These are phyloP conservation scores for Orbilia javanica DNA, from an alignment of 2,329 filamentous ascomycete genomes.

Conservation along the genomic window DNA sequence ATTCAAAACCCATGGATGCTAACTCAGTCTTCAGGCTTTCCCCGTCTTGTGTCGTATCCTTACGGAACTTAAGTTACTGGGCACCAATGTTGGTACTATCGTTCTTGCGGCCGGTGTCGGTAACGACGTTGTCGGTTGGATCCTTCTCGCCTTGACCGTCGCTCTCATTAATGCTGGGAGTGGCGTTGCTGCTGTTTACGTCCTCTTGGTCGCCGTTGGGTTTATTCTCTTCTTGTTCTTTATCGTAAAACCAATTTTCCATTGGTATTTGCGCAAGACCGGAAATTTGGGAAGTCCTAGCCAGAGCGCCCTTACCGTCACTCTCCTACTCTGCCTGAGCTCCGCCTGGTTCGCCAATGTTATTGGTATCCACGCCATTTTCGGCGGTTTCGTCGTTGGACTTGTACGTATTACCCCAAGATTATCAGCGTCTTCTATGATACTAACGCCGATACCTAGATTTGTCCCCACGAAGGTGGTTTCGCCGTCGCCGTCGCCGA, in stretches of 20 bases:
- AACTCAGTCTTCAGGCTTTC: conserved; percentile 71
- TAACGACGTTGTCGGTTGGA: conserved; percentile 92
- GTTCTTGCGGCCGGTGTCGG: conserved; percentile 90
- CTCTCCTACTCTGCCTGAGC: conserved; percentile 80
- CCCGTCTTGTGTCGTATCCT: conserved; percentile 94
- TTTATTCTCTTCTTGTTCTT: conserved; percentile 82
- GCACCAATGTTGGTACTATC: conserved; percentile 86
- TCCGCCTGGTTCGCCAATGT: conserved; percentile 90
- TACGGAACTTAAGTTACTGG: conserved; percentile 87
- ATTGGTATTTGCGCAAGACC: conserved; percentile 79
- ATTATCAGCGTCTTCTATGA: background rate
- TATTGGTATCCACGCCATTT: conserved; percentile 94
- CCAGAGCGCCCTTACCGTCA: conserved; percentile 85
- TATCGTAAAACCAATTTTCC: conserved; percentile 78
- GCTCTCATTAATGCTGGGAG: conserved; percentile 88
- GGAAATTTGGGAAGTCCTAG: conserved; percentile 82
- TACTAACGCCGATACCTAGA: conserved; percentile 64
- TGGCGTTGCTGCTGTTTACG: conserved; percentile 85
- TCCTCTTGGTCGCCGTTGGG: conserved; percentile 79
- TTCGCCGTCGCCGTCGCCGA: conserved; percentile 92
- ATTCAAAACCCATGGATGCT: background rate
- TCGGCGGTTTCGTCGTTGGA: conserved; percentile 90
- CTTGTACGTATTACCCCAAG: conserved; percentile 65
- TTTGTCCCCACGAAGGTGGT: conserved; percentile 88
- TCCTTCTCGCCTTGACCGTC: conserved; percentile 91